Base-by-base conservation (phyloP, 2,329 filamentous ascomycete species). In the Hymenoscyphus linearis region DNA sequence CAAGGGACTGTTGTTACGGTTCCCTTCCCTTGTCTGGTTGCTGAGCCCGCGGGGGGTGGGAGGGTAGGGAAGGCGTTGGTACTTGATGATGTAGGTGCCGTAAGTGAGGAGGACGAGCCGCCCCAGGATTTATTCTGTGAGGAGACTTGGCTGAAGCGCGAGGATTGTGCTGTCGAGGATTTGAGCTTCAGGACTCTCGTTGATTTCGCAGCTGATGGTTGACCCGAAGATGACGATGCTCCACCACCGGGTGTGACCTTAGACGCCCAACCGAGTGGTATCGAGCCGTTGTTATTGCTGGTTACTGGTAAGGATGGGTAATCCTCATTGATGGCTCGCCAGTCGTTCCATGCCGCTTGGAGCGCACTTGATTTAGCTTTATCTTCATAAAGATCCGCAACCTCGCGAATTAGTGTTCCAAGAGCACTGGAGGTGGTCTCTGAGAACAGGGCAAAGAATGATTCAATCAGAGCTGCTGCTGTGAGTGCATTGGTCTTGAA, bases 301-400 rank as follows among this genome's bases (percentile, higher is more conserved):
- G 90, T 82, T 0, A 89, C 88, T 1, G 93, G 93, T 0, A 98
- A 79, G 1, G 90, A 91, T 0, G 93, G 93, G 68, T 97, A 98
- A 73, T 97, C 93, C 75, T 97, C 93, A 67, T 96, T 96, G 76
- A 96, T 95, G 40, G 92, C 92, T 54, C 91, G 90, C 91, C 93
- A 97, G 75, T 96, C 90, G 68, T 91, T 91, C 92, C 93, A 97
- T 1, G 93, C 91, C 69, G 88, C 88, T 27, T 92, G 83, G 2
- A 99, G 78, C 0, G 79, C 81, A 58, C 88, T 86, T 1, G 85
- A 85, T 72, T 96, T 96, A 18, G 75, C 73, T 56, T 88, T 82
- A 67, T 96, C 88, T 68, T 99, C 93, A 69, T 95, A 98, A 12
- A 99, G 85, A 58, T 98, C 93, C 4, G 93, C 90, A 2, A 97